These are phyloP conservation scores for Gynochthodes officinalis DNA, from an alignment of 257 asterid genomes.

Conservation along the genomic window DNA sequence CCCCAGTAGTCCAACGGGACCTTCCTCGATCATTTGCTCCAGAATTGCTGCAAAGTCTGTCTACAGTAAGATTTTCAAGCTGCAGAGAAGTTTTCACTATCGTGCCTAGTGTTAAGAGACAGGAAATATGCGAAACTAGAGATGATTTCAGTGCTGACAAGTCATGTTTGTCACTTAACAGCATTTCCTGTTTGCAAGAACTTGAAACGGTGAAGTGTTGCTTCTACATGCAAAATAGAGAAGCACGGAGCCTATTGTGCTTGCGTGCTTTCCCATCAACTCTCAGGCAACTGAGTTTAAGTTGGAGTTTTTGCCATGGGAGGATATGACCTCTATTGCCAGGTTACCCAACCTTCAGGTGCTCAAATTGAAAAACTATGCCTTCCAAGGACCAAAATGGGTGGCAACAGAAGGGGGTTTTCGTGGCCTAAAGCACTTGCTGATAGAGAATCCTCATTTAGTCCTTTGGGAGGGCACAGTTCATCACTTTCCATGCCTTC, in stretches of 20 bases:
- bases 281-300: background rate
- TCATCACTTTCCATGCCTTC: constrained; percentile 7
- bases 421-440: background rate
- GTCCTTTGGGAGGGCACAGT: constrained; percentile 4
- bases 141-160: background rate
- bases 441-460: background rate
- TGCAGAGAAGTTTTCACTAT: constrained; percentile 19
- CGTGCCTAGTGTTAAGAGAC: constrained; percentile 28
- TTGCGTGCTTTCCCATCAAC: background rate
- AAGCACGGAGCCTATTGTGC: background rate
- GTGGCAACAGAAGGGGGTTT: constrained; percentile 1
- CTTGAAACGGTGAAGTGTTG: background rate
- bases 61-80: constrained; percentile 21
- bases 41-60: constrained; percentile 31
- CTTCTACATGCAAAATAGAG: background rate
- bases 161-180: background rate
- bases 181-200: background rate
- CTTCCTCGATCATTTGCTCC: background rate
- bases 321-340: constrained; percentile 1
- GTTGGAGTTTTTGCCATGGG: constrained; percentile 13
- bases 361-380: constrained; percentile 16
- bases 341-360: constrained; percentile 13
- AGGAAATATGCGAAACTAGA: constrained; percentile 24
- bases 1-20: background rate
- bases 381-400: constrained; percentile 17